Base-by-base conservation (phyloP, 306 rosid genomes). In the Vicia villosa region DNA sequence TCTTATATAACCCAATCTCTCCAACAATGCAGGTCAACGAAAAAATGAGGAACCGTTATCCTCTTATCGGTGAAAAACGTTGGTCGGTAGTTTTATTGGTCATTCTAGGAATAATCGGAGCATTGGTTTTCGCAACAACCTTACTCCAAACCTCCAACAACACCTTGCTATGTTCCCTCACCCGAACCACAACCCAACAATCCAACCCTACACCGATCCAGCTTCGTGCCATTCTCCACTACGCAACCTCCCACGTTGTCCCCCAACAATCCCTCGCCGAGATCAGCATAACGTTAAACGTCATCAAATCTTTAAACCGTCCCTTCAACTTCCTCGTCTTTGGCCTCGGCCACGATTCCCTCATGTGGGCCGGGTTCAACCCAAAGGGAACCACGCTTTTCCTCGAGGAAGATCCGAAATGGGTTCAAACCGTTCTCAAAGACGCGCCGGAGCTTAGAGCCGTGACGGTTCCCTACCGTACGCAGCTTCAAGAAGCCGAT, bases 291-390 rank as follows among this genome's bases (percentile, higher is more conserved):
- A 77, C 97, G 5, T 80, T 81, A 77, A 57, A 86, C 16, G 96
- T 89, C 2, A 74, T 92, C 43, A 81, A 82, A 63, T 24, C 84
- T 3, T 62, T 82, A 14, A 47, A 77, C 10, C 91, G 85, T 7
- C 94, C 95, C 3, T 64, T 77, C 62, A 92, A 89, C 60, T 87
- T 92, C 76, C 92, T 92, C 45, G 83, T 92, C 0, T 89, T 89
- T 57, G 97, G 96, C 0, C 80, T 92, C 6, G 97, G 97, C 32
- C 85, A 80, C 69, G 97, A 92, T 56, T 92, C 97, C 0, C 85
- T 89, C 19, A 92, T 92, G 97, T 89, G 97, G 97, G 86, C 89
- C 58, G 71, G 90, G 46, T 49, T 92, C 5, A 92, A 92, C 62
- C 81, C 97, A 3, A 56, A 43, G 1, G 97, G 97, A 66, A 83